These are phyloP conservation scores for Nothophoma quercina DNA, from an alignment of 2,329 filamentous ascomycete species.

Conservation along the genomic window DNA sequence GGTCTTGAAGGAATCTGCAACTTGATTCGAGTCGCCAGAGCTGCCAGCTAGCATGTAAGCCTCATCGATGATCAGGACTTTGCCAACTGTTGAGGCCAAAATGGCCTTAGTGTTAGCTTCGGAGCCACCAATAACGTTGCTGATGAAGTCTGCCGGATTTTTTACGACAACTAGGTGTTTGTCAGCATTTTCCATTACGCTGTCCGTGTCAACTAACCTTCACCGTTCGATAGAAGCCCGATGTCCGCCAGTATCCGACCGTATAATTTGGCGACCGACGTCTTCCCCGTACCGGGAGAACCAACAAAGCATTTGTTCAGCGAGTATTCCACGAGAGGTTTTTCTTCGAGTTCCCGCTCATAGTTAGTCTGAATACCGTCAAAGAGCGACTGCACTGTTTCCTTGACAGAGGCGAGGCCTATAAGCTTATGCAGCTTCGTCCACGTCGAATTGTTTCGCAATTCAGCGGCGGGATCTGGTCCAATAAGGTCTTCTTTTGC, in stretches of 20 bases:
- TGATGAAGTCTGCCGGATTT: slow-evolving; percentile 77
- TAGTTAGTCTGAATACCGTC: slow-evolving; percentile 71
- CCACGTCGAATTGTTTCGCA: slow-evolving; percentile 65
- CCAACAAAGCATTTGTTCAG: slow-evolving; percentile 76
- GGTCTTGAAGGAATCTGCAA: slow-evolving; percentile 62
- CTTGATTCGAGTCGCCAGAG: not conserved
- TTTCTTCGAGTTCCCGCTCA: slow-evolving; percentile 68
- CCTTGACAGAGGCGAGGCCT: slow-evolving; percentile 69
- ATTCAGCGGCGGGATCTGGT: slow-evolving; percentile 65
- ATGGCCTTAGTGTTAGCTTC: slow-evolving; percentile 77
- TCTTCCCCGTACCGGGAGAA: slow-evolving; percentile 78
- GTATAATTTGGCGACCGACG: slow-evolving; percentile 76
- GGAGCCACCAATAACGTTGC: slow-evolving; percentile 67
- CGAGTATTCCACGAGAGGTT: slow-evolving; percentile 65
- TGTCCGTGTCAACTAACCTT: slow-evolving; percentile 57
- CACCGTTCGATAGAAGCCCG: slow-evolving; percentile 71
- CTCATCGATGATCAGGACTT: slow-evolving; percentile 82
- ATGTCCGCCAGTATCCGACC: slow-evolving; percentile 72
- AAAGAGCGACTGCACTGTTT: slow-evolving; percentile 65
- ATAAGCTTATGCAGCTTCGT: slow-evolving; percentile 63
- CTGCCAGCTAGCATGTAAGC: slow-evolving; percentile 70
- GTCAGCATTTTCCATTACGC: slow-evolving; percentile 13
- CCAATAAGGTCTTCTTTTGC: slow-evolving; percentile 76
- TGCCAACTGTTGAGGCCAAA: slow-evolving; percentile 70
- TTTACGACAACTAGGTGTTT: slow-evolving; percentile 68